Evolutionary conservation across 768 basidiomycete species (phyloP).

Genomic region (Phylloporus arenicola): DNA sequence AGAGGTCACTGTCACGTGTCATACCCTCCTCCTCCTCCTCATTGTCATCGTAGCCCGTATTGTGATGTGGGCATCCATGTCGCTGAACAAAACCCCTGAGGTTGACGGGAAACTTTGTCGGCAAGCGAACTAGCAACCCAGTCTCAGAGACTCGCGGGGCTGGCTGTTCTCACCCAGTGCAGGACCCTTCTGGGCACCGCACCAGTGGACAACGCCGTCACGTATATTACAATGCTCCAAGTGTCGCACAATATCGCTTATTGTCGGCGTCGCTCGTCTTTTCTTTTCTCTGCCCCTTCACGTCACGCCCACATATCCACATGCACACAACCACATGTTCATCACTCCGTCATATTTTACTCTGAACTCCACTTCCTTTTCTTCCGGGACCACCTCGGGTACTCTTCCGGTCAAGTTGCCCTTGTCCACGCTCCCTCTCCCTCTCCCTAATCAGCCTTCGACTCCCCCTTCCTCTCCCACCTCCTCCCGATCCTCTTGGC

Average conservation of each 20-base stretch:
- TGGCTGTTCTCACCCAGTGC: conserved; percentile 6
- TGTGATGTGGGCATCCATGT: not conserved
- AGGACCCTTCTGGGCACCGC: conserved; percentile 14
- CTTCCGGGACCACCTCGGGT: conserved; percentile 7
- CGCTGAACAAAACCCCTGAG: too few species aligned
- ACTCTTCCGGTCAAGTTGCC: conserved; percentile 13
- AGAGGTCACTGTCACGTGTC: not conserved
- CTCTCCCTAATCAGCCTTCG: conserved; percentile 6
- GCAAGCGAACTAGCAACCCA: not conserved
- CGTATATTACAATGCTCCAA: conserved; percentile 2
- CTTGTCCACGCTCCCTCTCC: conserved; percentile 15
- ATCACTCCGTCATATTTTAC: conserved; percentile 15
- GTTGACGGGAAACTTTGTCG: too few species aligned
- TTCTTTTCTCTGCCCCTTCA: conserved; percentile 14
- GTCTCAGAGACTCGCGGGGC: not conserved
- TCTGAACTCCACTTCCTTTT: conserved; percentile 12
- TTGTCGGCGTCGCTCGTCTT: conserved; percentile 9
- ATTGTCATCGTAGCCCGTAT: not conserved
- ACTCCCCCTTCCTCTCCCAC: conserved; percentile 1
- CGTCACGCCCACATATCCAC: conserved; percentile 19
- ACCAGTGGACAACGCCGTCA: conserved; percentile 1
- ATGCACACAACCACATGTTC: conserved; percentile 29
- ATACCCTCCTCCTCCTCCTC: not conserved
- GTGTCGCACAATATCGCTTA: conserved; percentile 20
- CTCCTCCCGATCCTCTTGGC: conserved; percentile 1